phyloP scores from a whole-genome alignment of 345 rosid species.

The Lagerstroemia speciosa region DNA sequence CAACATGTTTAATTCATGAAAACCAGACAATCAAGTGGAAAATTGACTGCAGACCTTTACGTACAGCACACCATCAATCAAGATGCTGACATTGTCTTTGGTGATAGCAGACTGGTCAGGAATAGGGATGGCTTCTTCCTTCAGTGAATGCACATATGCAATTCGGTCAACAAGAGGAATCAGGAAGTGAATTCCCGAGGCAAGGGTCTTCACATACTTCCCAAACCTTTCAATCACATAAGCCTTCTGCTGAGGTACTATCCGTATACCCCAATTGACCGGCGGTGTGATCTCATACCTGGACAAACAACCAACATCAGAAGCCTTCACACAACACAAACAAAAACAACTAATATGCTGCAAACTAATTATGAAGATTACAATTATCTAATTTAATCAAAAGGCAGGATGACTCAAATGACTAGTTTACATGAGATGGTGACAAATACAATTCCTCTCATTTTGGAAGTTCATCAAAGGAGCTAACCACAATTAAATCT shows the following conservation, averaged over 20 bases:
- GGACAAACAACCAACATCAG: neutral
- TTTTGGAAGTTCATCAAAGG: no score
- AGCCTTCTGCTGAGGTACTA: constrained; percentile 84
- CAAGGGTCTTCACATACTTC: constrained; percentile 61
- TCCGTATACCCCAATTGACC: constrained; percentile 78
- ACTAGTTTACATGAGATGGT: no score
- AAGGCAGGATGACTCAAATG: neutral
- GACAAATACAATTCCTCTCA: no score
- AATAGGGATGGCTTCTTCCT: constrained; percentile 89
- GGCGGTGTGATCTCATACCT: constrained; percentile 74
- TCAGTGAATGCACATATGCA: constrained; percentile 85
- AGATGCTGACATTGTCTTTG: constrained; percentile 90
- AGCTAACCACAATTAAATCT: neutral
- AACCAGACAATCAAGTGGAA: neutral
- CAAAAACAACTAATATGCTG: neutral
- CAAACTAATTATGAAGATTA: neutral
- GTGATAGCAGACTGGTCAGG: constrained; percentile 88
- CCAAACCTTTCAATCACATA: constrained; percentile 85
- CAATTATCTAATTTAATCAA: neutral
- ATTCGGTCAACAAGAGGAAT: constrained; percentile 80
- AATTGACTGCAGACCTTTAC: constrained; percentile 46
- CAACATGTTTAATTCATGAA: neutral
- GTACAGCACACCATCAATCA: constrained; percentile 78
- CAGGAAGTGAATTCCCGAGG: constrained; percentile 82
- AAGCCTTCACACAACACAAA: neutral